Conservation (phyloP, 352 stramenopile species). For the Phytophthora hybrid region DNA sequence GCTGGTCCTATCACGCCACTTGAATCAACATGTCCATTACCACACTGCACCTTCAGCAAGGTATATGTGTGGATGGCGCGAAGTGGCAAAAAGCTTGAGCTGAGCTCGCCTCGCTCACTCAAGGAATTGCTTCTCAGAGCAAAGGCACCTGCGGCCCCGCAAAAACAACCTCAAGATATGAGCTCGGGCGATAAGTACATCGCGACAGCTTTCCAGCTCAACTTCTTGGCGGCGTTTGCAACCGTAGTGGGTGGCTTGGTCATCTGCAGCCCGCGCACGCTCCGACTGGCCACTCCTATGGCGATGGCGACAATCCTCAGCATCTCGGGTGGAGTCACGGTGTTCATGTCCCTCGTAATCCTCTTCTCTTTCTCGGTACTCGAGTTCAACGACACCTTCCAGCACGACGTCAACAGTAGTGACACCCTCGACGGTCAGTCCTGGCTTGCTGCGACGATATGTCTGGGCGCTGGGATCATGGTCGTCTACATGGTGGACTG, state of each 20-base stretch:
- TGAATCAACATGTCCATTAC: conserved; percentile 28
- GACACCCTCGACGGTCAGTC: conserved; percentile 42
- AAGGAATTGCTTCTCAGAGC: conserved; percentile 9
- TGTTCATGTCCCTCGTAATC: conserved; percentile 78
- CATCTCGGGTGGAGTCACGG: conserved; percentile 70
- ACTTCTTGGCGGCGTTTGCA: conserved; percentile 47
- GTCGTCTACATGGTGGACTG: conserved; percentile 59
- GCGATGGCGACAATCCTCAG: conserved; percentile 65
- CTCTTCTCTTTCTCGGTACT: conserved; percentile 59
- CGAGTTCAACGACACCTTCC: conserved; percentile 41
- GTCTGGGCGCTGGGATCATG: conserved; percentile 85
- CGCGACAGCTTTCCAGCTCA: conserved; percentile 52
- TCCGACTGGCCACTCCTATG: conserved; percentile 61
- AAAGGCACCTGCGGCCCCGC: background rate
- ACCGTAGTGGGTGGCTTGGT: conserved; percentile 66
- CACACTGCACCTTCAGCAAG: conserved; percentile 12
- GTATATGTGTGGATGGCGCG: conserved; percentile 7
- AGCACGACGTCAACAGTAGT: conserved; percentile 35
- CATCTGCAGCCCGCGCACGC: conserved; percentile 61
- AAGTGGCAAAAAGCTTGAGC: conserved; percentile 17
- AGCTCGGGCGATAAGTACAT: conserved; percentile 5
- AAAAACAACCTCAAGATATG: background rate
- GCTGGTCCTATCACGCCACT: conserved; percentile 27
- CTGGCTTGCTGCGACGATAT: conserved; percentile 82
- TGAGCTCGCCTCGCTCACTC: conserved; percentile 8